A percentile compares a stretch with the other conserved stretches of the same genome.
These are phyloP conservation scores for Camelina laxa DNA, from an alignment of 345 rosid species.

Conservation along the genomic window DNA sequence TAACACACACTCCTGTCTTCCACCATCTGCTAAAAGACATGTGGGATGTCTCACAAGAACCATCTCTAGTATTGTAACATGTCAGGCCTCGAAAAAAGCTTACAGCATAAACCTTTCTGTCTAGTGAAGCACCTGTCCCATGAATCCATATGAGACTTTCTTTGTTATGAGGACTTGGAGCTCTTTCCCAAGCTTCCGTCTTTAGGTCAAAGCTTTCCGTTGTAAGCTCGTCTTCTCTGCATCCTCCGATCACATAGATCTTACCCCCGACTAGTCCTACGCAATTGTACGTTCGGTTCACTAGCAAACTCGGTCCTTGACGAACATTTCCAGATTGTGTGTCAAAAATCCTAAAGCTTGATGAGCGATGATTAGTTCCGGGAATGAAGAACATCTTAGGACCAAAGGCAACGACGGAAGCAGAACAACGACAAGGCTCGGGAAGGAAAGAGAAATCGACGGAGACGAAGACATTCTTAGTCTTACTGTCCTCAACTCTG, in stretches of 20 bases:
- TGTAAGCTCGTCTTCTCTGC: not conserved
- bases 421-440: not conserved
- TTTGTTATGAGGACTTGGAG: not conserved
- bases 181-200: not conserved
- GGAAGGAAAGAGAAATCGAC: not conserved
- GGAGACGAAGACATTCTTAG: not conserved
- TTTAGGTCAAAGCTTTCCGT: not conserved
- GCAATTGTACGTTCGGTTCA: not conserved
- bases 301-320: not conserved
- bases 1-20: not conserved
- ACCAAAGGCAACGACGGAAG: not conserved
- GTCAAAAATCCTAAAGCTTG: not conserved
- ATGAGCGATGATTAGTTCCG: not conserved
- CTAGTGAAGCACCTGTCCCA: not conserved
- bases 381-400: not conserved
- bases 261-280: not conserved
- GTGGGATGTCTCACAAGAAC: not conserved
- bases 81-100: rapidly evolving
- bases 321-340: not conserved
- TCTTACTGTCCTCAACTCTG: not conserved
- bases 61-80: conserved; percentile 26
- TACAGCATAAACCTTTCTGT: conserved; percentile 8
- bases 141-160: rapidly evolving
- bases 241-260: conserved; percentile 1
- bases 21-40: not conserved